Conservation (phyloP, 1,284 basidiomycete species). For the Heterobasidion occidentale region DNA sequence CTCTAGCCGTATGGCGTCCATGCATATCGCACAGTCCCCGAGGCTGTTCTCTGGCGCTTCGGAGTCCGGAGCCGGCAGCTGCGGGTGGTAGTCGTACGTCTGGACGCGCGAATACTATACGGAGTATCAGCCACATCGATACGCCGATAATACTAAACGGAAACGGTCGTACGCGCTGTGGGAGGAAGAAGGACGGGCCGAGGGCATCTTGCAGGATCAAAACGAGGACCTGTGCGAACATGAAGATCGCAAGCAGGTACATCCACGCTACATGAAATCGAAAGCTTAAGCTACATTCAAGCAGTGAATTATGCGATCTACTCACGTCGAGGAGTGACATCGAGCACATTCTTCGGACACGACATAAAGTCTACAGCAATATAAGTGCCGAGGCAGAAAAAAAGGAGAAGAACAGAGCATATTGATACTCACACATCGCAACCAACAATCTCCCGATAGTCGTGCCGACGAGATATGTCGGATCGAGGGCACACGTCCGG, state of each 20-base stretch:
- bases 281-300: background rate
- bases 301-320: slow-evolving; percentile 6
- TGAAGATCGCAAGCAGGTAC: slow-evolving; percentile 52
- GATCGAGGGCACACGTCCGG: slow-evolving; percentile 58
- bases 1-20: slow-evolving; percentile 62
- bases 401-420: background rate
- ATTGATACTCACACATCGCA: slow-evolving; percentile 57
- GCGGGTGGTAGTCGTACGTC: slow-evolving; percentile 80
- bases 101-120: slow-evolving; percentile 33
- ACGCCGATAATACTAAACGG: background rate
- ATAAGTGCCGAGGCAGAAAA: background rate
- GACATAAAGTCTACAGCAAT: slow-evolving; percentile 62
- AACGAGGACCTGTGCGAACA: slow-evolving; percentile 56
- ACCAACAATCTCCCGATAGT: slow-evolving; percentile 65
- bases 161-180: slow-evolving; percentile 39
- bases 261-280: slow-evolving; percentile 47
- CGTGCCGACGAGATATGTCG: slow-evolving; percentile 74
- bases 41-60: slow-evolving; percentile 68
- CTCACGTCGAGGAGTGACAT: slow-evolving; percentile 63
- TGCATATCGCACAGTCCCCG: slow-evolving; percentile 86
- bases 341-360: slow-evolving; percentile 81
- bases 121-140: too few relatives aligned
- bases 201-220: slow-evolving; percentile 71
- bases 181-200: slow-evolving; percentile 81
- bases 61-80: slow-evolving; percentile 59